phyloP scores from a whole-genome alignment of 257 asterid species.

The Thymus mandschuricus region DNA sequence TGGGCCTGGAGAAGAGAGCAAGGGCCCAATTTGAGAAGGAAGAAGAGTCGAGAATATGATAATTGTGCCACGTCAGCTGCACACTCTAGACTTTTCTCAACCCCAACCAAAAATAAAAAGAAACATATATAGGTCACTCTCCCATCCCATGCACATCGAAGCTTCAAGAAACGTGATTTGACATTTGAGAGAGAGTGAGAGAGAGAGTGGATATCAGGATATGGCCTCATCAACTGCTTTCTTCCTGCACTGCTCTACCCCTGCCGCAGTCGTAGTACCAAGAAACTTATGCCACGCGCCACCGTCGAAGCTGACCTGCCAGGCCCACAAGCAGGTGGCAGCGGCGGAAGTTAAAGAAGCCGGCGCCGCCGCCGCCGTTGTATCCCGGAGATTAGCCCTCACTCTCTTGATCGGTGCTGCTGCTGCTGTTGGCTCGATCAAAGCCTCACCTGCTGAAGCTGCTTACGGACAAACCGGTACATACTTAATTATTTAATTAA shows the following conservation, averaged over 20 bases:
- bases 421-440: conserved; percentile 73
- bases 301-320: conserved; percentile 44
- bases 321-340: conserved; percentile 52
- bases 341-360: conserved; percentile 10
- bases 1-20: no score
- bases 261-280: conserved; percentile 39
- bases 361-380: conserved; percentile 23
- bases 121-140: conserved; percentile 4
- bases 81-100: conserved; percentile 16
- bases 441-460: conserved; percentile 82
- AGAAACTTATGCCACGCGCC: conserved; percentile 33
- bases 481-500: not conserved
- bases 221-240: conserved; percentile 79
- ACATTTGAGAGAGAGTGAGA: not conserved
- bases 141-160: not conserved
- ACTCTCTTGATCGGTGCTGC: conserved; percentile 67
- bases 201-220: not conserved
- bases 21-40: conserved; percentile 26
- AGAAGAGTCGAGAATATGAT: no score
- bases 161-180: not conserved
- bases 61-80: conserved; percentile 32
- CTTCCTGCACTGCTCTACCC: conserved; percentile 63
- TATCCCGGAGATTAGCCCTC: conserved; percentile 71
- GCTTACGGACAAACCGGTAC: conserved; percentile 92
- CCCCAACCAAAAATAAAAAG: not conserved